Base-by-base conservation (phyloP, 192 early-diverging fungal species). In the Podila epicladia region DNA sequence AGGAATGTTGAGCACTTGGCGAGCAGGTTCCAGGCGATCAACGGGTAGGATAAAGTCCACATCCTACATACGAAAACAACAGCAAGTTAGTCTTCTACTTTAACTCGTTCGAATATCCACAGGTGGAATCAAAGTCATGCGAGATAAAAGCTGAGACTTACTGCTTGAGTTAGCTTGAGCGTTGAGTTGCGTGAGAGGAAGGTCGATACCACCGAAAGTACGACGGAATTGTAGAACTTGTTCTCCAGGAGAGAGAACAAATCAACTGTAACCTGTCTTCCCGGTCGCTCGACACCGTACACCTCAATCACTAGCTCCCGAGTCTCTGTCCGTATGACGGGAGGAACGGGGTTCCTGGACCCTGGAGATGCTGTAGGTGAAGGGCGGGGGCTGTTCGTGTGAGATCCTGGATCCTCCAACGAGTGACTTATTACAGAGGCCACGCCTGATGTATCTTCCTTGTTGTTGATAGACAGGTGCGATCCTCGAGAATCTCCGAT, bases 21-120 rank as follows among this genome's bases (percentile, higher is more conserved):
- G 60, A 37, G 73, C 63, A 9, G 82, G 73, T 12, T 87, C 84
- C 5, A 76, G 22, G 65, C 87, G 82, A n/a, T 87, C 78, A 29
- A 89, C 77, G 0, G 93, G 93, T 0, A 95, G 71, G 62, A 94
- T 92, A 67, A 96, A 95, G 37, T 94, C 93, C 20, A 93, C 85
- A 82, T 96, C 95, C 88, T 89, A 83, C 37, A 28, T 37, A 45
- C 2, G 41, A 45, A 4, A 58, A 2, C 33, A 41, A 3, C 12
- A 5, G 19, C 20, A 17, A 22, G 45, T 64, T 62, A 55, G 28
- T 50, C 32, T 51, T 22, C 38, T 66, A 41, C 15, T 45, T 45
- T 45, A 12, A 45, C 1, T 15, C 13, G 4, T 15, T 45, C 17
- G 41, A 45, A 45, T 4, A 15, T 55, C 53, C 28, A 41, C 32